Conservation (phyloP, 2,329 filamentous ascomycete genomes). For the Cyphellophora europaea region DNA sequence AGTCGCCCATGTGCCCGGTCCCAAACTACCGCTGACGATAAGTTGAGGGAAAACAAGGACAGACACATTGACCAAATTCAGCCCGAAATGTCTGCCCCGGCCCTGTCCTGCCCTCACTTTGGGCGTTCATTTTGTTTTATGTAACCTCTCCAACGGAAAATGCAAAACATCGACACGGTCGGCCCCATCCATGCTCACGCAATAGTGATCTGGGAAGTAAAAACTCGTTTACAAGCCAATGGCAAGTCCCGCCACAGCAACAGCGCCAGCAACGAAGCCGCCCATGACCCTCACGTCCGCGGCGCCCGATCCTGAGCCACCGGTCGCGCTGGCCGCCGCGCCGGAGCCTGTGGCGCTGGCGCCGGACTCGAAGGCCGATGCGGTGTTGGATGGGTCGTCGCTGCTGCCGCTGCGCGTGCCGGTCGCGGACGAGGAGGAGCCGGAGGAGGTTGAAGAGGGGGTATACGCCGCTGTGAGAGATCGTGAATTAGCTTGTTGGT, state of each 20-base stretch:
- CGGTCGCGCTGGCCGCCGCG: constrained; percentile 9
- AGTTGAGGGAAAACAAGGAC: too few species aligned
- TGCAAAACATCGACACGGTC: too few species aligned
- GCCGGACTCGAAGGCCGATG: constrained; percentile 13
- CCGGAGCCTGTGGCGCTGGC: constrained; percentile 9
- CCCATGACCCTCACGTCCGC: constrained; percentile 12
- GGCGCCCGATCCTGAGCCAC: constrained; percentile 12
- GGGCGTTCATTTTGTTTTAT: too few species aligned
- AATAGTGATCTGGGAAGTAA: too few species aligned
- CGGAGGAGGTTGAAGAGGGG: constrained; percentile 3
- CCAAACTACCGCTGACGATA: too few species aligned
- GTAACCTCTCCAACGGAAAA: too few species aligned
- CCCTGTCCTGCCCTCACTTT: too few species aligned
- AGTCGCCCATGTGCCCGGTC: too few species aligned
- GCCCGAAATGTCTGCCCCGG: too few species aligned
- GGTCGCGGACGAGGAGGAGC: constrained; percentile 6
- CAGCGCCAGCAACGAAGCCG: constrained; percentile 25
- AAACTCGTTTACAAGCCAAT: constrained; percentile 25
- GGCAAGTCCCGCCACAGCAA: constrained; percentile 31
- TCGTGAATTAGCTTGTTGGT: too few species aligned
- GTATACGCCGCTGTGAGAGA: not conserved
- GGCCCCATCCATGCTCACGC: too few species aligned
- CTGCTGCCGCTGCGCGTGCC: constrained; percentile 18
- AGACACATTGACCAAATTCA: too few species aligned
- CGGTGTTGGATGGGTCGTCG: constrained; percentile 22